phyloP scores from a whole-genome alignment of 2,329 filamentous ascomycete genomes.

The Incumbomyces delicatus region DNA sequence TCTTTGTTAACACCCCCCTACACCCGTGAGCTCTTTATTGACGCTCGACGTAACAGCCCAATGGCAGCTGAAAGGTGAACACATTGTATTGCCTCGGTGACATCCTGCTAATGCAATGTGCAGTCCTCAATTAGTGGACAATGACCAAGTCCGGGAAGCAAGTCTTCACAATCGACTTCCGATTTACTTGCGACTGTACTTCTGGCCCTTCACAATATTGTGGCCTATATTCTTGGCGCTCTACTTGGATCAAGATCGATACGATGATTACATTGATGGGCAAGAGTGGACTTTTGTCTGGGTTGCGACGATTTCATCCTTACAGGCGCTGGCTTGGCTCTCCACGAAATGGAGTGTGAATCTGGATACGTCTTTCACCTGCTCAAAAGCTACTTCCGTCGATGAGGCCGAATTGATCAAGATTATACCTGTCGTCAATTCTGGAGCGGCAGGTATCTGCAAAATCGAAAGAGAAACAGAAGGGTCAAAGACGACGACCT shows the following conservation, averaged over 20 bases:
- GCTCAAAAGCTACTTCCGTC: conserved; percentile 59
- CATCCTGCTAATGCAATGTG: background rate
- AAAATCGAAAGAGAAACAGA: conserved; percentile 64
- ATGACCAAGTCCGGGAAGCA: conserved; percentile 76
- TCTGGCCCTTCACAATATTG: conserved; percentile 84
- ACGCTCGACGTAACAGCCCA: conserved; percentile 14
- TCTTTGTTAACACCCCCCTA: background rate
- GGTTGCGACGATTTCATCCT: conserved; percentile 74
- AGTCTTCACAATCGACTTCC: conserved; percentile 82
- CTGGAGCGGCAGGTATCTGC: conserved; percentile 82
- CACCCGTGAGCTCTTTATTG: conserved; percentile 20
- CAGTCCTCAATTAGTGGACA: conserved; percentile 61
- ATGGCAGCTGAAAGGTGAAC: conserved; percentile 15
- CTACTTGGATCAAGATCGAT: conserved; percentile 73
- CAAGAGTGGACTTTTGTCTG: conserved; percentile 98
- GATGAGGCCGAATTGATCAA: conserved; percentile 78
- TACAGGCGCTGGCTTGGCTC: conserved; percentile 84
- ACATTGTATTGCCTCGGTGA: conserved; percentile 3
- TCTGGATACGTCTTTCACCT: conserved; percentile 70
- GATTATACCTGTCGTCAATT: conserved; percentile 80
- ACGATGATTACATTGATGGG: conserved; percentile 84
- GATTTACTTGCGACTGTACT: conserved; percentile 70
- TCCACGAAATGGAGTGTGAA: conserved; percentile 97
- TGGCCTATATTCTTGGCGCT: conserved; percentile 89
- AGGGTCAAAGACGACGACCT: conserved; percentile 64